These are phyloP conservation scores for Tylopilus sp. DNA, from an alignment of 768 basidiomycete genomes.

Conservation along the genomic window DNA sequence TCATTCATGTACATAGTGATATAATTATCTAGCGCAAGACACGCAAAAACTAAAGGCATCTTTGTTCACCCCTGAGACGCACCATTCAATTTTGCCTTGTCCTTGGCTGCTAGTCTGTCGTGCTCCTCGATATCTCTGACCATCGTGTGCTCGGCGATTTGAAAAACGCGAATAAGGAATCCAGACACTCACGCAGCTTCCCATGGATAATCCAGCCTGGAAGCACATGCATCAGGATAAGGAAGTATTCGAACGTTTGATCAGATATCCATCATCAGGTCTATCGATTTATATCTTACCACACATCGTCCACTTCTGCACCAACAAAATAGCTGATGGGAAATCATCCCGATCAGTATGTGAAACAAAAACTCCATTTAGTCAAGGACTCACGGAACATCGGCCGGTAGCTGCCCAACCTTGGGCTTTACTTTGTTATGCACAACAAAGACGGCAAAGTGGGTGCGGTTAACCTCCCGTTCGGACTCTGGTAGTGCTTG, in stretches of 20 bases:
- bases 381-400: conserved; percentile 51
- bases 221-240: conserved; percentile 6
- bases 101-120: conserved; percentile 53
- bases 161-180: neutral
- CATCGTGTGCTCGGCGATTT: neutral
- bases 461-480: conserved; percentile 68
- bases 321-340: conserved; percentile 72
- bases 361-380: neutral
- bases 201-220: conserved; percentile 85
- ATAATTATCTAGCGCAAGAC: neutral
- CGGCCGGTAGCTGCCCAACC: conserved; percentile 65
- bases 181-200: conserved; percentile 57
- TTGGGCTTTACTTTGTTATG: conserved; percentile 93
- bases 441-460: conserved; percentile 92
- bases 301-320: conserved; percentile 66
- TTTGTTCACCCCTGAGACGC: neutral
- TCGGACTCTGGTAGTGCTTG: conserved; percentile 64
- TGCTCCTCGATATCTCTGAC: conserved; percentile 74
- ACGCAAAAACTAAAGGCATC: neutral
- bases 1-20: neutral
- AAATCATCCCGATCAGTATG: conserved; percentile 1
- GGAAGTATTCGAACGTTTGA: neutral
- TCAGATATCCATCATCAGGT: conserved; percentile 14
- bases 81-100: conserved; percentile 27
- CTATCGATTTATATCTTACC: conserved; percentile 44